A percentile compares a stretch with the other conserved stretches of the same genome.
phyloP scores from a whole-genome alignment of 805 yeast species.

The Myxozyma vanderwaltii region DNA sequence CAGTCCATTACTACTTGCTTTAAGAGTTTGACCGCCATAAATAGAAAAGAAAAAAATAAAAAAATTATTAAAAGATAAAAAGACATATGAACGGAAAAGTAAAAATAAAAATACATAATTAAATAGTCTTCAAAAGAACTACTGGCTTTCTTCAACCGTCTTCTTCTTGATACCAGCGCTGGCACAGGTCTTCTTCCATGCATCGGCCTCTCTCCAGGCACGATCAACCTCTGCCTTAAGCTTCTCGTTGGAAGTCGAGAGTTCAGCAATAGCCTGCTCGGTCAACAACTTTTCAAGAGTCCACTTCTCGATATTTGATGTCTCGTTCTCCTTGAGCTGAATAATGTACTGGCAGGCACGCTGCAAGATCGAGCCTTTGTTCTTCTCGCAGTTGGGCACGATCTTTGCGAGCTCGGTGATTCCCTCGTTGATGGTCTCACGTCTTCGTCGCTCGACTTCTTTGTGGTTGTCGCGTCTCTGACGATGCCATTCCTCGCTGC shows the following conservation, averaged over 20 bases:
- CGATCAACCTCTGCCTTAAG: conserved; percentile 84
- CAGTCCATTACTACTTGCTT: neutral
- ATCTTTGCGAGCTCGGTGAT: conserved; percentile 75
- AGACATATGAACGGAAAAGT: neutral
- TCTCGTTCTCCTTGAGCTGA: conserved; percentile 86
- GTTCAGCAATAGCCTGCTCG: conserved; percentile 87
- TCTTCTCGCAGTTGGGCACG: conserved; percentile 80
- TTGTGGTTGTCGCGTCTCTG: conserved; percentile 88
- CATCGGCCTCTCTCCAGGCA: conserved; percentile 89
- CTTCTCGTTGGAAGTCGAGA: conserved; percentile 82
- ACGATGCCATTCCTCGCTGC: conserved; percentile 81
- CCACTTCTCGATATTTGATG: conserved; percentile 89
- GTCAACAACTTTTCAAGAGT: conserved; percentile 88
- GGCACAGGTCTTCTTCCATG: conserved; percentile 60
- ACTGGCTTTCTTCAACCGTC: conserved; percentile 3
- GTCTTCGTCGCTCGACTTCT: conserved; percentile 90
- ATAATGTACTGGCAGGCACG: conserved; percentile 89
- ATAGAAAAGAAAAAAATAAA: neutral
- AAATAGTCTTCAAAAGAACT: neutral
- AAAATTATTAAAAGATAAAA: neutral
- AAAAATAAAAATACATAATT: neutral
- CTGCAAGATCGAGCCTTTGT: conserved; percentile 85
- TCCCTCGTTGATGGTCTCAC: conserved; percentile 87
- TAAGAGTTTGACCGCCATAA: neutral
- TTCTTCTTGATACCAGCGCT: conserved; percentile 36